These are phyloP conservation scores for Phaffomyces opuntiae DNA, from an alignment of 805 yeast genomes.

Conservation along the genomic window DNA sequence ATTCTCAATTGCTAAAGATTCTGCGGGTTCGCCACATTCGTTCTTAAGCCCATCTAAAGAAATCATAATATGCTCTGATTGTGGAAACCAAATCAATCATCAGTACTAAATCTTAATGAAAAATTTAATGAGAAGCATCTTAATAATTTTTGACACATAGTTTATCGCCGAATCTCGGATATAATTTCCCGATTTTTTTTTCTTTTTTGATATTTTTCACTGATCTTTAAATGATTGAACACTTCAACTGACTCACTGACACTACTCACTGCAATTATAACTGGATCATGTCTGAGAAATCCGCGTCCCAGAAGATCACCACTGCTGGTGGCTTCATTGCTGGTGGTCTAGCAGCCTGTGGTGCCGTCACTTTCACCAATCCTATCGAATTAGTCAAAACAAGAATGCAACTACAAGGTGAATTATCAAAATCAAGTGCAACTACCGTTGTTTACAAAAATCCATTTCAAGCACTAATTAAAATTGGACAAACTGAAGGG, in stretches of 20 bases:
- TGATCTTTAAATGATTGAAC: too few species aligned
- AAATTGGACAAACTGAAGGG: conserved; percentile 78
- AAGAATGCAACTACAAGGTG: conserved; percentile 96
- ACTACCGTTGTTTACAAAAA: conserved; percentile 62
- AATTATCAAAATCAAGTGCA: conserved; percentile 42
- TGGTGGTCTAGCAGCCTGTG: conserved; percentile 94
- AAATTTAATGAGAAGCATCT: background rate
- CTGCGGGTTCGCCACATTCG: background rate
- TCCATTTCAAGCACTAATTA: conserved; percentile 74
- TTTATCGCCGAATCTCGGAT: too few species aligned
- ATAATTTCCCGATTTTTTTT: background rate
- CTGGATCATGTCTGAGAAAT: conserved; percentile 10
- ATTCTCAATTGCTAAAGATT: conserved; percentile 12
- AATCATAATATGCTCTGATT: conserved; percentile 21
- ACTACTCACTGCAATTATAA: background rate
- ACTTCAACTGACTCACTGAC: too few species aligned
- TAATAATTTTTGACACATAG: too few species aligned
- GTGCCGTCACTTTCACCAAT: conserved; percentile 94
- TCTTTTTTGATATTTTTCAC: background rate
- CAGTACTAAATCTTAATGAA: background rate
- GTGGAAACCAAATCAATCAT: conserved; percentile 21
- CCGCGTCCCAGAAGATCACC: conserved; percentile 53
- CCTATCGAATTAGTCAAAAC: conserved; percentile 95
- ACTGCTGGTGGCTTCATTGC: conserved; percentile 79
- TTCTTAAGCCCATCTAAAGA: background rate